phyloP scores from a whole-genome alignment of 257 asterid species.

The Solanum medicagineum region DNA sequence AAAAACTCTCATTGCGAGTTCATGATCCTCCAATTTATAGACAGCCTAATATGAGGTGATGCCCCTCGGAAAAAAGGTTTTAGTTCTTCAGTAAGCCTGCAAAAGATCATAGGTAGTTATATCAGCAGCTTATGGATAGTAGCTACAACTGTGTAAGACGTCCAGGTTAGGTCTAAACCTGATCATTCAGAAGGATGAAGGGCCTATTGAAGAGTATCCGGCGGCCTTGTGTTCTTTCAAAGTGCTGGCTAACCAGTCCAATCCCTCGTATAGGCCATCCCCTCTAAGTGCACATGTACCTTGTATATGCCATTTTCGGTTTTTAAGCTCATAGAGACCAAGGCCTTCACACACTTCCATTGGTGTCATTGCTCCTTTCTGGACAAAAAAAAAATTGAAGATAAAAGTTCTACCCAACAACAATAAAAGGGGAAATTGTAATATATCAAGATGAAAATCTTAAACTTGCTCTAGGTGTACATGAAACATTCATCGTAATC shows the following conservation, averaged over 20 bases:
- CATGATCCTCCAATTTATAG: conserved; percentile 10
- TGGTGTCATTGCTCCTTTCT: conserved; percentile 96
- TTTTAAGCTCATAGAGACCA: conserved; percentile 74
- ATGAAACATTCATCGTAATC: background rate
- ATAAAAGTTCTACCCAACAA: background rate
- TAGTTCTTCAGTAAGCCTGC: background rate
- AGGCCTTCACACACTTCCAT: conserved; percentile 89
- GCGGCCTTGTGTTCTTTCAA: conserved; percentile 73
- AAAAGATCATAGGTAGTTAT: background rate
- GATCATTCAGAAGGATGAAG: conserved; percentile 43
- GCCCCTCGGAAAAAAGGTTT: conserved; percentile 14
- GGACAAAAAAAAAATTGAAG: background rate
- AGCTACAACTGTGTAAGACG: background rate
- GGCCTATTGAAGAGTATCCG: conserved; percentile 79
- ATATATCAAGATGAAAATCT: background rate
- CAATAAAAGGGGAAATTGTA: background rate
- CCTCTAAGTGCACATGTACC: conserved; percentile 91
- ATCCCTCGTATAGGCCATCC: conserved; percentile 89
- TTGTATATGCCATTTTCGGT: conserved; percentile 93
- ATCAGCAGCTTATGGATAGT: background rate
- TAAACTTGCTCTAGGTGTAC: background rate
- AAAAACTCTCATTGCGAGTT: background rate
- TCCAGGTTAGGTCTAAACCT: conserved; percentile 14
- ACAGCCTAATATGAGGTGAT: background rate
- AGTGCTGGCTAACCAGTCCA: conserved; percentile 91